Percentiles rank a stretch among this genome's conserved stretches.
Conservation (phyloP, 805 yeast genomes). For the Brettanomyces anomalus region DNA sequence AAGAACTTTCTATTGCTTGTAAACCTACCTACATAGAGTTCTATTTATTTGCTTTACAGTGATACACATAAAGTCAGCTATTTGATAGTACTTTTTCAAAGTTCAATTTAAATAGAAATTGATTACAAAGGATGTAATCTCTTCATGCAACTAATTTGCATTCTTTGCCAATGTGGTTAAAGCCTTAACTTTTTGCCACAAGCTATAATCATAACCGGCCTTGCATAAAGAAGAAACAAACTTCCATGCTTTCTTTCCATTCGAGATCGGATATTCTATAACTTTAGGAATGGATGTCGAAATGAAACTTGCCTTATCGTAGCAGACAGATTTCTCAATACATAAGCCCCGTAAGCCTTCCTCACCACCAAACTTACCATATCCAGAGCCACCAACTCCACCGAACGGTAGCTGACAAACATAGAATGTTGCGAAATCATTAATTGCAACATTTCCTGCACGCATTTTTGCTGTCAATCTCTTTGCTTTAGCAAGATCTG, state of each 20-base stretch:
- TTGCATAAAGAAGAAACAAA: constrained; percentile 75
- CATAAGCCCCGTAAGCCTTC: constrained; percentile 93
- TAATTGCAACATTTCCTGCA: constrained; percentile 91
- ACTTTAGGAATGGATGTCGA: constrained; percentile 82
- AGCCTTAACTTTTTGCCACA: constrained; percentile 60
- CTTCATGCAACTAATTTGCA: constrained; percentile 15
- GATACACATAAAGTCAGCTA: too few species aligned
- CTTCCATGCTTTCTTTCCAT: constrained; percentile 78
- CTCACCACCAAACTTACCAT: constrained; percentile 96
- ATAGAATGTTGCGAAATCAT: constrained; percentile 94
- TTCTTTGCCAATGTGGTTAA: constrained; percentile 45
- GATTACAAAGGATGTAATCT: background rate
- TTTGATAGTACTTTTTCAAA: too few species aligned
- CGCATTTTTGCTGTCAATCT: constrained; percentile 54
- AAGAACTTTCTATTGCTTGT: too few species aligned
- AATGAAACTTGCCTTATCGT: constrained; percentile 70
- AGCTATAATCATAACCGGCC: constrained; percentile 72
- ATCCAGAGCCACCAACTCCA: constrained; percentile 87
- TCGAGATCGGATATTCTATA: constrained; percentile 83
- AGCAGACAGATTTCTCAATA: constrained; percentile 77
- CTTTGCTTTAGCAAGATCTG: constrained; percentile 46
- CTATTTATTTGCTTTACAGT: too few species aligned
- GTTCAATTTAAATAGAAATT: too few species aligned
- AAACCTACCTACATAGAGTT: too few species aligned
- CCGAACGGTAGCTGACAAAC: constrained; percentile 97